phyloP scores from a whole-genome alignment of 257 asterid genomes.

The Solanum chmielewskii region DNA sequence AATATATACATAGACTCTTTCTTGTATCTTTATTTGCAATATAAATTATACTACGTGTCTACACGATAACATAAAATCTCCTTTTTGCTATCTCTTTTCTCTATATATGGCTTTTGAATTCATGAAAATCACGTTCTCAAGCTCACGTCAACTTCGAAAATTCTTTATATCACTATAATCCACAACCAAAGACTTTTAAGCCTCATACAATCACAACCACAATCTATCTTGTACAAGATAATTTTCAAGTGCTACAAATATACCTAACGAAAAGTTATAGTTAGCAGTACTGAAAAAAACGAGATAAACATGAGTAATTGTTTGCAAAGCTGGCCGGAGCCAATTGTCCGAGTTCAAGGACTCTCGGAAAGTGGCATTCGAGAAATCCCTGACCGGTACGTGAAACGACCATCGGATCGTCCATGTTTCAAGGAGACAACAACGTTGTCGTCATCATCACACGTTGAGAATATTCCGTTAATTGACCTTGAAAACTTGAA shows the following conservation, averaged over 20 bases:
- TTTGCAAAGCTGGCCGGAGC: constrained; percentile 73
- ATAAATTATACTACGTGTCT: neutral
- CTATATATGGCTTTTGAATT: neutral
- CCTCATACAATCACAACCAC: neutral
- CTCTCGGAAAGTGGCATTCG: constrained; percentile 66
- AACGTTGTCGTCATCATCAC: neutral
- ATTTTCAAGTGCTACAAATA: neutral
- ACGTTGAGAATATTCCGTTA: constrained; percentile 16
- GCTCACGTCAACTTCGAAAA: neutral
- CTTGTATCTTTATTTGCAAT: neutral
- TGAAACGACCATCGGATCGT: constrained; percentile 53
- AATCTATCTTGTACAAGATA: neutral
- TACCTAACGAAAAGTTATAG: neutral
- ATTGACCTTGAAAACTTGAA: constrained; percentile 41
- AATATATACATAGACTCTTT: neutral
- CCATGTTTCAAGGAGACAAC: constrained; percentile 6
- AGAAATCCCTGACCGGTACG: constrained; percentile 64
- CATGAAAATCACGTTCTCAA: neutral
- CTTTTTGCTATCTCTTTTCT: neutral
- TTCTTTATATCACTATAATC: neutral
- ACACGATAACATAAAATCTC: neutral
- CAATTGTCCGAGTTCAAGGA: constrained; percentile 69
- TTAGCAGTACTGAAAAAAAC: neutral
- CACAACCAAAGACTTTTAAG: neutral
- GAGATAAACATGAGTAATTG: constrained; percentile 21